Evolutionary conservation across 2,329 filamentous ascomycete genomes (phyloP).

Genomic region (Coleophoma eucalyptorum): DNA sequence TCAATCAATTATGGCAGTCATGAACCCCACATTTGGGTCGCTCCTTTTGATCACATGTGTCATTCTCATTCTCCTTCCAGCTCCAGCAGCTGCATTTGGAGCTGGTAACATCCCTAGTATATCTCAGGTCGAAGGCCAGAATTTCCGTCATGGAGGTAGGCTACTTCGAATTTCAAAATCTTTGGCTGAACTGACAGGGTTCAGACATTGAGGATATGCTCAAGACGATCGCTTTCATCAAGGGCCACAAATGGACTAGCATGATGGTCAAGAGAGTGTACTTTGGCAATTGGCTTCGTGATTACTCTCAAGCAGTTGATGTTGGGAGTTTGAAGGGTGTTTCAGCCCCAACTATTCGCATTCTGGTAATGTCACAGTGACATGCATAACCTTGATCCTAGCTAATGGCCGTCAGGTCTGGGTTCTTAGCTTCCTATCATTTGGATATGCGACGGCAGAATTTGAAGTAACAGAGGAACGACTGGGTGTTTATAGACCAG

Average conservation of each 20-base stretch:
- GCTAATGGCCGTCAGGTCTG: slow-evolving; percentile 49
- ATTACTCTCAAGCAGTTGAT: slow-evolving; percentile 82
- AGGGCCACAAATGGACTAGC: slow-evolving; percentile 81
- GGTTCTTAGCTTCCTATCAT: slow-evolving; percentile 77
- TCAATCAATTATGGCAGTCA: slow-evolving; percentile 13
- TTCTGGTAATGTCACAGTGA: slow-evolving; percentile 46
- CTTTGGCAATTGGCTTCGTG: slow-evolving; percentile 84
- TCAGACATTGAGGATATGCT: slow-evolving; percentile 78
- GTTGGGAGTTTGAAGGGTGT: slow-evolving; percentile 76
- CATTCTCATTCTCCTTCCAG: slow-evolving; percentile 52
- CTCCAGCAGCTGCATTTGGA: slow-evolving; percentile 58
- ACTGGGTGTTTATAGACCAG: slow-evolving; percentile 75
- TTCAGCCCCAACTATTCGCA: slow-evolving; percentile 72
- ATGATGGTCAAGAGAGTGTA: slow-evolving; percentile 76
- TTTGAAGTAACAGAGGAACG: slow-evolving; percentile 81
- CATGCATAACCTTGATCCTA: not conserved
- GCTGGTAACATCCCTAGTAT: slow-evolving; percentile 71
- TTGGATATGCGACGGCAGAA: slow-evolving; percentile 81
- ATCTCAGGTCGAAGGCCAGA: slow-evolving; percentile 53
- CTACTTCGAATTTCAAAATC: not conserved
- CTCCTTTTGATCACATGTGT: slow-evolving; percentile 46
- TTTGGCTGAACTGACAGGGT: not conserved
- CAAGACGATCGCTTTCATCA: slow-evolving; percentile 70
- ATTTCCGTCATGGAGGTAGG: slow-evolving; percentile 65
- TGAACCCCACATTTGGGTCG: slow-evolving; percentile 14